phyloP scores from a whole-genome alignment of 345 rosid genomes.

The Cardamine resedifolia region DNA sequence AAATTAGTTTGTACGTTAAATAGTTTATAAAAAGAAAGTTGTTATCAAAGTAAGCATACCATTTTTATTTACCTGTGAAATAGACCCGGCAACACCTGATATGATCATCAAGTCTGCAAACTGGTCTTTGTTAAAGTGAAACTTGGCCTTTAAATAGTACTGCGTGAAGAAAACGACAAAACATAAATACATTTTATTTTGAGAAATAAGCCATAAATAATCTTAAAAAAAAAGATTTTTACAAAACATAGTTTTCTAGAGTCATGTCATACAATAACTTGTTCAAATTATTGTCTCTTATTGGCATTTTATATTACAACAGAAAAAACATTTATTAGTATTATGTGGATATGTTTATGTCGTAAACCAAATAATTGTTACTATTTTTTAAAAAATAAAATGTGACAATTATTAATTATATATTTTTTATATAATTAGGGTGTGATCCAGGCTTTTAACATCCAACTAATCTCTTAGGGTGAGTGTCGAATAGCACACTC shows the following conservation, averaged over 20 bases:
- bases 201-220: background rate
- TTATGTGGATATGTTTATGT: background rate
- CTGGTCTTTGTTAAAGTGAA: conserved; percentile 82
- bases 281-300: background rate
- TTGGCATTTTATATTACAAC: background rate
- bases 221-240: too few relatives aligned
- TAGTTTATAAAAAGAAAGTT: background rate
- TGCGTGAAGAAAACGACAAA: conserved; percentile 31
- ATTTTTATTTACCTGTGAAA: conserved; percentile 68
- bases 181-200: background rate
- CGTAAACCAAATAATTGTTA: background rate
- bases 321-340: background rate
- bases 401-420: background rate
- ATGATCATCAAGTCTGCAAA: conserved; percentile 92
- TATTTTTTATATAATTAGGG: too few relatives aligned
- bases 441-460: too few relatives aligned
- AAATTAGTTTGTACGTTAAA: conserved; percentile 6
- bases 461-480: too few relatives aligned
- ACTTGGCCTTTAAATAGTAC: conserved; percentile 88
- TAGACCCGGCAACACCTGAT: conserved; percentile 67
- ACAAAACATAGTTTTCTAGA: background rate
- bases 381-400: too few relatives aligned
- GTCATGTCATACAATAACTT: background rate
- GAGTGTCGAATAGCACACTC: too few relatives aligned
- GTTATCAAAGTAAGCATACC: background rate